Percentiles rank a stretch among this genome's conserved stretches.
These are phyloP conservation scores for Tylopilus sp. DNA, from an alignment of 768 basidiomycete species.

Conservation along the genomic window DNA sequence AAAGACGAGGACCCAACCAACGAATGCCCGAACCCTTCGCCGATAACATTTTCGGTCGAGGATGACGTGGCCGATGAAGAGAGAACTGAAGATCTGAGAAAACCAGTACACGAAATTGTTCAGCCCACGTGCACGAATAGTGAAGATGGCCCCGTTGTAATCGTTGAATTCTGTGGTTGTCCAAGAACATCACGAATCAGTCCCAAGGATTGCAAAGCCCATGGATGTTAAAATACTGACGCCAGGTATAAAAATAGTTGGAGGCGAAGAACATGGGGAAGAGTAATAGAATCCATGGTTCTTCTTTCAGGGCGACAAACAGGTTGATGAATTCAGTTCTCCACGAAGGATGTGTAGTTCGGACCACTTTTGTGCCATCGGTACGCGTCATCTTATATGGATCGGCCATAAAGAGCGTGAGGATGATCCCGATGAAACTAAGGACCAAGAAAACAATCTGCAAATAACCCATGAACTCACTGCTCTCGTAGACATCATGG, in stretches of 20 bases:
- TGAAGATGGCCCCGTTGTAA: too few species aligned
- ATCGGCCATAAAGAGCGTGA: conserved; percentile 59
- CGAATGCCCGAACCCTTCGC: conserved; percentile 67
- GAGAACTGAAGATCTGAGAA: conserved; percentile 71
- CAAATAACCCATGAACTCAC: too few species aligned
- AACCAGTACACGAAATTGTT: too few species aligned
- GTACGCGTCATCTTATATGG: conserved; percentile 75
- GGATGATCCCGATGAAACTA: conserved; percentile 61
- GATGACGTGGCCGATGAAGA: conserved; percentile 61
- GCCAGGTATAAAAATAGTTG: too few species aligned
- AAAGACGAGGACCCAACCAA: conserved; percentile 63
- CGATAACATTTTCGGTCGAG: conserved; percentile 56
- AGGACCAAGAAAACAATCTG: conserved; percentile 78
- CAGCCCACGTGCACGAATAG: too few species aligned
- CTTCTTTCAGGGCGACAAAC: conserved; percentile 64
- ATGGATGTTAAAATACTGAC: conserved; percentile 38
- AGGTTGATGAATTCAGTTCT: too few species aligned
- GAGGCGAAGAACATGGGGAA: too few species aligned
- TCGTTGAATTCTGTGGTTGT: conserved; percentile 69
- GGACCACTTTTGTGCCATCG: conserved; percentile 66
- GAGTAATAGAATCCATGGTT: conserved; percentile 76
- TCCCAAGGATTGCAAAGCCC: not conserved
- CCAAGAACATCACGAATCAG: not conserved
- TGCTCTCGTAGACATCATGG: too few species aligned
- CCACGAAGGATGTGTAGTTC: too few species aligned